Base-by-base conservation (phyloP, 129 eudicot species). In the Ambrosia artemisiifolia region DNA sequence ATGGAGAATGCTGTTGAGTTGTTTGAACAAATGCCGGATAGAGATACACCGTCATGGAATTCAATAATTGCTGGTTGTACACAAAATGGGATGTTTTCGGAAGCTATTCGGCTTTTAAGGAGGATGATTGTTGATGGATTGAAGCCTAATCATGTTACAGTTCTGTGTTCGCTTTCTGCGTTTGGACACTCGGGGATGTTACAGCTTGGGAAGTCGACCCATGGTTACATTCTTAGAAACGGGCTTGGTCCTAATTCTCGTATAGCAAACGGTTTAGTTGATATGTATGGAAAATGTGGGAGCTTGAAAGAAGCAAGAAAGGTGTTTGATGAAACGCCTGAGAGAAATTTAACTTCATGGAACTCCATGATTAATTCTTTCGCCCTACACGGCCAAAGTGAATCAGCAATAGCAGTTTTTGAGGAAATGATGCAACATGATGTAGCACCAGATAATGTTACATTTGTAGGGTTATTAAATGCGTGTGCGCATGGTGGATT, bases 251-350 rank as follows among this genome's bases (percentile, higher is more conserved):
- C 77, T 3, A 83, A 83, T 73, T 74, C 82, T 35, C 85, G 62
- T 57, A 60, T 87, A 4, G 68, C 72, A 3, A 90, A 87, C 53
- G 88, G 88, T 16, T 65, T 87, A 74, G 85, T 90, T 30, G 94
- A 90, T 63, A 90, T 90, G 96, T 87, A 90, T 73, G 96, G 96
- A 30, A 90, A 87, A 79, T 90, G 96, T 55, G 96, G 96, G 64
- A 90, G 94, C 82, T 81, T 85, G 75, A 61, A 71, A 75, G 83
- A 83, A 75, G 87, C 94, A 11, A 71, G 85, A 64, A 53, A 30
- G 49, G 83, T 83, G 56, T 90, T 90, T 49, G 87, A 85, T 47
- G 79, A 42, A 53, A 73, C 84, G 14, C 38, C 66, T 0, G 60
- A 71, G 12, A 69, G 76, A 76, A 90, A 81, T 61, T 64, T 87